A percentile compares a stretch with the other conserved stretches of the same genome.
Conservation (phyloP, 345 rosid species). For the Euphorbia lathyris region DNA sequence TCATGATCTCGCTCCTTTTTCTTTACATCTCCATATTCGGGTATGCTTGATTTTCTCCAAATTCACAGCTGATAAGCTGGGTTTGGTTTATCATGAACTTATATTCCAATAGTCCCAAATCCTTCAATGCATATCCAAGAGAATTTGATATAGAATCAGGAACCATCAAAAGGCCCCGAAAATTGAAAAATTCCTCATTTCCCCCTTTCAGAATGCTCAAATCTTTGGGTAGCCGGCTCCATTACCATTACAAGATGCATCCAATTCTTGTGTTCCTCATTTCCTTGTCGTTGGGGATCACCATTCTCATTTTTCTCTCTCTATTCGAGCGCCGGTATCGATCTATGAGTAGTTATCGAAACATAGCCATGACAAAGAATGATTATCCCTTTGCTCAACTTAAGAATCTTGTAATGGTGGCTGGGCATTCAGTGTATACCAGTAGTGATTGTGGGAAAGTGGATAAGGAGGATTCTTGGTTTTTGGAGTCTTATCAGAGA, state of each 20-base stretch:
- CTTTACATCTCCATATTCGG: constrained; percentile 27
- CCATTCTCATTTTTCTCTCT: constrained; percentile 49
- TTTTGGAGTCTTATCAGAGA: constrained; percentile 91
- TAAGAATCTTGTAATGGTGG: constrained; percentile 89
- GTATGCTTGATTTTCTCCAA: constrained; percentile 37
- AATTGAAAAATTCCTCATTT: constrained; percentile 40
- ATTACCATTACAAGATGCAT: constrained; percentile 56
- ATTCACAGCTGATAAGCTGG: constrained; percentile 23
- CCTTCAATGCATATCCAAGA: constrained; percentile 71
- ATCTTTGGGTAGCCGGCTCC: constrained; percentile 50
- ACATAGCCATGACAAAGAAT: constrained; percentile 31
- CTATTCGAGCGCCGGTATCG: constrained; percentile 46
- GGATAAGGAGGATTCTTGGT: constrained; percentile 91
- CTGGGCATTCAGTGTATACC: constrained; percentile 93
- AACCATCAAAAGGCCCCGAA: constrained; percentile 51
- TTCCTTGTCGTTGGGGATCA: constrained; percentile 59
- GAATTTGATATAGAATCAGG: constrained; percentile 74
- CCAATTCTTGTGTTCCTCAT: constrained; percentile 50
- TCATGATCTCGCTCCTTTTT: constrained; percentile 21
- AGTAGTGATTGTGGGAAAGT: constrained; percentile 69
- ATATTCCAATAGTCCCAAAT: constrained; percentile 53
- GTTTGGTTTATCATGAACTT: constrained; percentile 54
- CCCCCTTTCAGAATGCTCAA: constrained; percentile 54
- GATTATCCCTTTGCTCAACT: constrained; percentile 62
- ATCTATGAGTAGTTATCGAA: constrained; percentile 29